Evolutionary conservation across 495 filamentous ascomycete species (phyloP).

Genomic region (Ramalina peruviana): DNA sequence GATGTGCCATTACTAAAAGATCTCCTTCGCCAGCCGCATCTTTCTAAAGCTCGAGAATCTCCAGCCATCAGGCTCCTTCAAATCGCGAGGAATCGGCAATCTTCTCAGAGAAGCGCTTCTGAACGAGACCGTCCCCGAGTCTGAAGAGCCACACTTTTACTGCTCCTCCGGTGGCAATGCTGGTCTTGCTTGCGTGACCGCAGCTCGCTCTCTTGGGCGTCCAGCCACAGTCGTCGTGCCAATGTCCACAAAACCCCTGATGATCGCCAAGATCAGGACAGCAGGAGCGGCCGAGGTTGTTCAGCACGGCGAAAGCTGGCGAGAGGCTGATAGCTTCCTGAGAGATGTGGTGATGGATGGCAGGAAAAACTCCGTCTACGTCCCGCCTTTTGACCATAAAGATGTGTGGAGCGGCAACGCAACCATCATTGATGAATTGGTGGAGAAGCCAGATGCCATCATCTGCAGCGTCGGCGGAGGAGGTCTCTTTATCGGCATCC

Average conservation of each 20-base stretch:
- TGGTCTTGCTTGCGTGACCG: constrained; percentile 76
- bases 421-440: constrained; percentile 62
- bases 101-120: constrained; percentile 49
- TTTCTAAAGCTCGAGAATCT: constrained; percentile 90
- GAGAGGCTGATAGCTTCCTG: constrained; percentile 63
- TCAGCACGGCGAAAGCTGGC: constrained; percentile 57
- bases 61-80: constrained; percentile 90
- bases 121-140: constrained; percentile 23
- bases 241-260: constrained; percentile 45
- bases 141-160: constrained; percentile 56
- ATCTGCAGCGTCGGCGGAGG: constrained; percentile 84
- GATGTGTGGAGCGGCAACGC: constrained; percentile 72
- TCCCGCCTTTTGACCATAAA: constrained; percentile 80
- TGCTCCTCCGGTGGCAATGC: constrained; percentile 83
- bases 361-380: constrained; percentile 50
- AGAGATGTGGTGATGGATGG: constrained; percentile 40
- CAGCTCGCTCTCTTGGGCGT: constrained; percentile 52
- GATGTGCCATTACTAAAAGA: neutral
- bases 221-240: constrained; percentile 78
- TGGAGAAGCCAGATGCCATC: constrained; percentile 53
- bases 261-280: constrained; percentile 57
- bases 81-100: constrained; percentile 79
- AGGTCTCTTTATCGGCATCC: constrained; percentile 68
- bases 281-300: constrained; percentile 59
- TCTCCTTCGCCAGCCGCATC: constrained; percentile 38